Evolutionary conservation across 2,329 filamentous ascomycete genomes (phyloP).

Genomic region (Curvularia sp.): DNA sequence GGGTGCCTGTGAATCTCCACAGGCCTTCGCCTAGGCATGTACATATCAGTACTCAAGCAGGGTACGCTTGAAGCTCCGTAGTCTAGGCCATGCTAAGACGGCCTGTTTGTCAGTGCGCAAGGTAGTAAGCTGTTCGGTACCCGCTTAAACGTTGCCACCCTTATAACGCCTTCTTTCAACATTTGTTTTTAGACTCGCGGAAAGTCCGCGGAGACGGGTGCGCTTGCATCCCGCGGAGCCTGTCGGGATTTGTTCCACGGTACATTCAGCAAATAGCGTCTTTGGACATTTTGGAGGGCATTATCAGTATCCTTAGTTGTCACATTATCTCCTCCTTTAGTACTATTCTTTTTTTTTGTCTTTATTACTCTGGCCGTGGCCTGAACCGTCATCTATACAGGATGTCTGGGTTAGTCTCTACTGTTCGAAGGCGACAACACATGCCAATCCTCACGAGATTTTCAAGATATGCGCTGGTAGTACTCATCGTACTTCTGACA

Average conservation of each 20-base stretch:
- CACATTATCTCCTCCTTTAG: background rate
- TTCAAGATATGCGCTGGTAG: background rate
- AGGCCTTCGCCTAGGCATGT: background rate
- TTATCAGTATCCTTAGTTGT: background rate
- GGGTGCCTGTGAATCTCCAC: background rate
- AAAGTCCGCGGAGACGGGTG: background rate
- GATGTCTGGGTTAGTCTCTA: background rate
- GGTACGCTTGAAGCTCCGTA: background rate
- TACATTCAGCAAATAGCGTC: background rate
- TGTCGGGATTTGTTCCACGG: background rate
- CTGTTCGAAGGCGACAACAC: background rate
- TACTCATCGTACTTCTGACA: background rate
- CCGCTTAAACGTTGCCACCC: background rate
- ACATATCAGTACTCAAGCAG: background rate
- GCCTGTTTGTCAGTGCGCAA: background rate
- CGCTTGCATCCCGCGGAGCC: background rate
- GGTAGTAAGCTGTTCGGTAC: background rate
- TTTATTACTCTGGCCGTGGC: background rate
- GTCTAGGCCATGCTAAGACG: background rate
- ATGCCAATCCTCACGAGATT: background rate
- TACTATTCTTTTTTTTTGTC: background rate
- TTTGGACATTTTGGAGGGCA: background rate
- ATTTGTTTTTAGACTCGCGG: background rate
- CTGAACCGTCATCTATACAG: background rate
- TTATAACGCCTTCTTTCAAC: background rate